These are phyloP conservation scores for Metarhizium sp. DNA, from an alignment of 2,329 filamentous ascomycete species.

Conservation along the genomic window DNA sequence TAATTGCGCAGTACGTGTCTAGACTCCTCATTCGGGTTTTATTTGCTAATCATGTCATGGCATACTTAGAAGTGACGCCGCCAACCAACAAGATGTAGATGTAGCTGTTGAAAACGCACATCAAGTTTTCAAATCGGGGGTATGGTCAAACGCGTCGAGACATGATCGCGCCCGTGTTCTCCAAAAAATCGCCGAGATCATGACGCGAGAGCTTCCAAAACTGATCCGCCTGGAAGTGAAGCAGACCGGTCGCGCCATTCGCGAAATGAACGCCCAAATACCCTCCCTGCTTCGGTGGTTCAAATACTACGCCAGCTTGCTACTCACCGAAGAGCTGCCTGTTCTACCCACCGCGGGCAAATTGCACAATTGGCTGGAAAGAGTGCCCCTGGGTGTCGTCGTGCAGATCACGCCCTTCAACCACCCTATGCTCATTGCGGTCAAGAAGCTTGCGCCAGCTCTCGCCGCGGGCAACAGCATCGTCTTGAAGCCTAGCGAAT, in stretches of 20 bases:
- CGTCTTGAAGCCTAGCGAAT: conserved; percentile 53
- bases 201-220: conserved; percentile 40
- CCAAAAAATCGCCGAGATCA: conserved; percentile 46
- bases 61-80: conserved; percentile 17
- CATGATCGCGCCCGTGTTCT: conserved; percentile 53
- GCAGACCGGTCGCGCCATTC: conserved; percentile 59
- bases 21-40: neutral
- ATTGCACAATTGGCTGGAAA: conserved; percentile 46
- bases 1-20: conserved; percentile 36
- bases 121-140: conserved; percentile 54
- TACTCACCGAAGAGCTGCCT: conserved; percentile 57
- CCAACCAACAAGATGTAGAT: conserved; percentile 19
- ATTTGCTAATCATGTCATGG: neutral
- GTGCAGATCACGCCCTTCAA: conserved; percentile 50
- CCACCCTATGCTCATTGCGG: conserved; percentile 47
- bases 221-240: conserved; percentile 55
- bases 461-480: conserved; percentile 51
- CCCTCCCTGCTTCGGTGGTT: conserved; percentile 60
- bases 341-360: conserved; percentile 56
- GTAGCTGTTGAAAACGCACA: conserved; percentile 37
- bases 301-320: conserved; percentile 58
- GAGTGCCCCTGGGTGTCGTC: conserved; percentile 48
- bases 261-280: conserved; percentile 63
- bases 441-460: conserved; percentile 52
- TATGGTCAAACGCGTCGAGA: conserved; percentile 53